Evolutionary conservation across 257 asterid genomes (phyloP).

Genomic region (Gynochthodes officinalis): DNA sequence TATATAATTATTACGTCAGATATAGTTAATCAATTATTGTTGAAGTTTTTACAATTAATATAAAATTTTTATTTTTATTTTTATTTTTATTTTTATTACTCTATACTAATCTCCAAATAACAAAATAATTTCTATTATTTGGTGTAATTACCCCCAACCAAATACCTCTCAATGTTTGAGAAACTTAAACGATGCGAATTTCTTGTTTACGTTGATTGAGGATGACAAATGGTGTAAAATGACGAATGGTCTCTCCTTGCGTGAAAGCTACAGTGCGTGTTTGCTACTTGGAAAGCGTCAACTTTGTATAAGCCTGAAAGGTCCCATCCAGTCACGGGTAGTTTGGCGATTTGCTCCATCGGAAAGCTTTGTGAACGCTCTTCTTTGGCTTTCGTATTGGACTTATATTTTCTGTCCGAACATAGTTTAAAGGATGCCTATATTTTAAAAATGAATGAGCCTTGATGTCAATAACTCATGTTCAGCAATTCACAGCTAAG

Average conservation of each 20-base stretch:
- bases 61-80: too few species aligned
- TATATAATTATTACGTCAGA: too few species aligned
- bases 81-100: too few species aligned
- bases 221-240: neutral
- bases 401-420: neutral
- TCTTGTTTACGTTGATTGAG: neutral
- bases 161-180: too few species aligned
- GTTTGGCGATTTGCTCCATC: neutral
- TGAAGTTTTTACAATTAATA: too few species aligned
- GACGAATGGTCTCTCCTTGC: neutral
- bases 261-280: neutral
- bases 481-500: too few species aligned
- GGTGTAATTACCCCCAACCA: too few species aligned
- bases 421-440: neutral
- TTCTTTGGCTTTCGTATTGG: neutral
- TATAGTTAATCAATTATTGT: too few species aligned
- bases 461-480: neutral
- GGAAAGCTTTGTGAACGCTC: neutral
- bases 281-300: neutral
- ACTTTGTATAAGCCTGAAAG: too few species aligned
- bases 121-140: too few species aligned
- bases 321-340: slow-evolving; percentile 11
- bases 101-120: too few species aligned
- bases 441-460: neutral
- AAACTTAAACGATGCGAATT: too few species aligned